Evolutionary conservation across 192 early-diverging fungal species (phyloP).

Genomic region (Kappamyces sp.): DNA sequence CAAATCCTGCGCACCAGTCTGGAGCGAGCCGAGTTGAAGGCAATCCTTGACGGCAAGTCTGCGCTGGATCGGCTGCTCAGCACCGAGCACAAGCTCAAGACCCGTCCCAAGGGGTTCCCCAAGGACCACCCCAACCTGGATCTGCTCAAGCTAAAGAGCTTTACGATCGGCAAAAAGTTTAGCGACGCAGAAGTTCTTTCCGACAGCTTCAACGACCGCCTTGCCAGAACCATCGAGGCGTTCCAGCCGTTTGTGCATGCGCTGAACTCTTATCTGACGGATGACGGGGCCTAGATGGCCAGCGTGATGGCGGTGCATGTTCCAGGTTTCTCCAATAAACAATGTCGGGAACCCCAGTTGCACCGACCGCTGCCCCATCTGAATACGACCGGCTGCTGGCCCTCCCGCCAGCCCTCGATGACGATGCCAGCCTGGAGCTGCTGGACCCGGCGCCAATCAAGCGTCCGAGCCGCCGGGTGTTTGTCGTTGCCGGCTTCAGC

Average conservation of each 20-base stretch:
- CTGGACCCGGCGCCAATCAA: too few relatives aligned
- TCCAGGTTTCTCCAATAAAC: too few relatives aligned
- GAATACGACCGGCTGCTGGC: too few relatives aligned
- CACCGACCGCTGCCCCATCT: too few relatives aligned
- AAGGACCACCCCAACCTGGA: conserved; percentile 55
- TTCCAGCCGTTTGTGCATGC: conserved; percentile 47
- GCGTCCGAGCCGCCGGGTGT: too few relatives aligned
- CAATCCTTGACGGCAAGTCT: background rate
- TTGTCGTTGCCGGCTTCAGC: too few relatives aligned
- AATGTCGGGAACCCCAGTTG: too few relatives aligned
- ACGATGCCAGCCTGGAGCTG: too few relatives aligned
- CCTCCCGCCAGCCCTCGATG: too few relatives aligned
- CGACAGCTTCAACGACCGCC: conserved; percentile 43
- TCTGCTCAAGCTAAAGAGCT: conserved; percentile 43
- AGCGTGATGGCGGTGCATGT: too few relatives aligned
- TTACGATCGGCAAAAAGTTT: conserved; percentile 41
- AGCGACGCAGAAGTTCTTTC: conserved; percentile 47
- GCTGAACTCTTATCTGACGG: conserved; percentile 38
- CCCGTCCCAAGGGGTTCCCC: conserved; percentile 44
- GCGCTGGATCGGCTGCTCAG: conserved; percentile 5
- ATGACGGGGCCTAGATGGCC: too few relatives aligned
- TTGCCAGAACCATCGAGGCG: conserved; percentile 38
- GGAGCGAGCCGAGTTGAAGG: conserved; percentile 33
- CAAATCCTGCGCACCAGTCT: conserved; percentile 34
- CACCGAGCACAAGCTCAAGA: conserved; percentile 39